These are phyloP conservation scores for Apophysomyces variabilis DNA, from an alignment of 371 early-diverging fungal species.

Conservation along the genomic window DNA sequence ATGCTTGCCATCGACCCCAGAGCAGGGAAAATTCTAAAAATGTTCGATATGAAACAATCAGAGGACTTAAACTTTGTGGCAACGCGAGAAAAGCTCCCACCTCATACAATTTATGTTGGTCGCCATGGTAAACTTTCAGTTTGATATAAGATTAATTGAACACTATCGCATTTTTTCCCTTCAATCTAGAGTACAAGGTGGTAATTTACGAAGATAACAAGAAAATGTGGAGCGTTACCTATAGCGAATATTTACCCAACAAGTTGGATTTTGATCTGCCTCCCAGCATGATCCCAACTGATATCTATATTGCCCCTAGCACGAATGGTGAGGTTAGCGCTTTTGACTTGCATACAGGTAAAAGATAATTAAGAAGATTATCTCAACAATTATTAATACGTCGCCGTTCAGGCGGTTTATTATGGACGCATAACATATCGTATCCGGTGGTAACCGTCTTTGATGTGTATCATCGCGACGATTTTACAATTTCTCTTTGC, in stretches of 20 bases:
- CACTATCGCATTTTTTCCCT: not conserved
- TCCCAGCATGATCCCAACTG: slow-evolving; percentile 25
- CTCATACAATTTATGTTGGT: slow-evolving; percentile 45
- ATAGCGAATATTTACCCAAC: slow-evolving; percentile 53
- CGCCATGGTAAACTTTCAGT: slow-evolving; percentile 36
- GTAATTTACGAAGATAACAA: slow-evolving; percentile 30
- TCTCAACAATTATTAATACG: not conserved
- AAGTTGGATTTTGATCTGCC: slow-evolving; percentile 43
- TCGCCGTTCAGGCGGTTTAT: slow-evolving; percentile 19
- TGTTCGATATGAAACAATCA: slow-evolving; percentile 50
- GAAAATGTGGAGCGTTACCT: slow-evolving; percentile 44
- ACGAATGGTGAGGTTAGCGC: slow-evolving; percentile 39
- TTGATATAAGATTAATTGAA: not conserved
- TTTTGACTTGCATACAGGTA: slow-evolving; percentile 37
- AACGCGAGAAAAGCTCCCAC: slow-evolving; percentile 25
- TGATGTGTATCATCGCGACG: slow-evolving; percentile 44
- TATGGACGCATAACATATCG: slow-evolving; percentile 39
- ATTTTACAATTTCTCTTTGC: slow-evolving; percentile 36
- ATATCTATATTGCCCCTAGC: slow-evolving; percentile 49
- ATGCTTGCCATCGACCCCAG: slow-evolving; percentile 75
- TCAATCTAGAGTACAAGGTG: slow-evolving; percentile 31
- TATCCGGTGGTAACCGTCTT: slow-evolving; percentile 46
- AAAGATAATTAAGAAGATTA: not conserved
- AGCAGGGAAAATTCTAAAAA: slow-evolving; percentile 64
- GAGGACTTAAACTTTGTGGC: slow-evolving; percentile 27